phyloP scores from a whole-genome alignment of 352 stramenopile species.

The Globisporangium polare region DNA sequence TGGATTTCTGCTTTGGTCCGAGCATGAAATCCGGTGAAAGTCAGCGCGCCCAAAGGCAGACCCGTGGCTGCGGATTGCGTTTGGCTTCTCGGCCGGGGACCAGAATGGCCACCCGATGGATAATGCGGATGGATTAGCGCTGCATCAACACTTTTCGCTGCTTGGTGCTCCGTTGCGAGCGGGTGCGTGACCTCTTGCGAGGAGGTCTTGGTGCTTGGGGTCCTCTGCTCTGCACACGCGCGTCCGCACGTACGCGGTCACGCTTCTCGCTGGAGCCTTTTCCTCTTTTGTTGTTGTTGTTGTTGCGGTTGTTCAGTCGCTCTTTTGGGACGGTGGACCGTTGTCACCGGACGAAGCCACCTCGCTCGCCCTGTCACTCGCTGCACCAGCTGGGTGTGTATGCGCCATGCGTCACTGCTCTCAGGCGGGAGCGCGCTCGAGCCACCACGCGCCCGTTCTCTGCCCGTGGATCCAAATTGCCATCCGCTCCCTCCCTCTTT shows the following conservation, averaged over 20 bases:
- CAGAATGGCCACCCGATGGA: no score
- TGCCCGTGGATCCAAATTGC: slow-evolving; percentile 2
- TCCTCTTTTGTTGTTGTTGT: no score
- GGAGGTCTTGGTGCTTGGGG: neutral
- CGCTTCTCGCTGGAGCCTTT: neutral
- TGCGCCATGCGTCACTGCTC: slow-evolving; percentile 16
- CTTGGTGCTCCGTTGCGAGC: neutral
- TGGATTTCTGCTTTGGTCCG: slow-evolving; percentile 4
- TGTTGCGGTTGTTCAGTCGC: neutral
- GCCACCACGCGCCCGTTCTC: no score
- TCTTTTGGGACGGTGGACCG: slow-evolving; percentile 3
- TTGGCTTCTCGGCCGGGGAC: neutral
- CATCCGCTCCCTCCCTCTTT: slow-evolving; percentile 2
- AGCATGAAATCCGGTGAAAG: slow-evolving; percentile 6
- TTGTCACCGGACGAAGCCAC: slow-evolving; percentile 3
- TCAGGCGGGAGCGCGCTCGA: no score
- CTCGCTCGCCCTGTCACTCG: no score
- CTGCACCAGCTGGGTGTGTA: slow-evolving; percentile 5
- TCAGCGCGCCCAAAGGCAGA: neutral
- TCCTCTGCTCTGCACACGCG: neutral
- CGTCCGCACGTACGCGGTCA: neutral
- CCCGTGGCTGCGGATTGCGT: neutral
- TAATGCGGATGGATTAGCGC: neutral
- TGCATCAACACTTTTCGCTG: neutral
- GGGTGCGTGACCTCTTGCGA: neutral